These are phyloP conservation scores for Lactifluus hygrophoroides DNA, from an alignment of 768 basidiomycete species.

Conservation along the genomic window DNA sequence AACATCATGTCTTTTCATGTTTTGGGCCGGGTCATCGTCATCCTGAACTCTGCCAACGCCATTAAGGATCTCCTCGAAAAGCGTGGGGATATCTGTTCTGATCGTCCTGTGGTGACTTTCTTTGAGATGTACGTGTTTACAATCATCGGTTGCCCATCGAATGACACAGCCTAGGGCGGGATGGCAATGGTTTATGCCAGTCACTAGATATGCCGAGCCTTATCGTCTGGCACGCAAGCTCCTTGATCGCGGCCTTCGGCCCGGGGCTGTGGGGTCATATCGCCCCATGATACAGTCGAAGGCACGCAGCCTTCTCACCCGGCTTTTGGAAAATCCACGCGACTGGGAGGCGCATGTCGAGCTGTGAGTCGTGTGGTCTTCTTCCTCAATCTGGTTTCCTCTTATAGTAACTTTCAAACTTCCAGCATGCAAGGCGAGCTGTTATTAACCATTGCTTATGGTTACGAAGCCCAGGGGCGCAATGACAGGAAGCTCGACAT, in stretches of 20 bases:
- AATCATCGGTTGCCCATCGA: neutral
- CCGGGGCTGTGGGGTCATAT: neutral
- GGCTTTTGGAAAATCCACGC: neutral
- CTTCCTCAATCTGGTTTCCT: too few species aligned
- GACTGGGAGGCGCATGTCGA: neutral
- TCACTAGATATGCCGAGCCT: neutral
- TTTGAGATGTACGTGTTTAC: neutral
- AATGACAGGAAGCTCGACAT: neutral
- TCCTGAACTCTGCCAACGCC: conserved; percentile 40
- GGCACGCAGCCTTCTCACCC: neutral
- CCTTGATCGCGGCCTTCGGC: conserved; percentile 5
- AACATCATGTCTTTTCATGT: conserved; percentile 24
- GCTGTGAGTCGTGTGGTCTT: too few species aligned
- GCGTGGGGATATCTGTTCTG: conserved; percentile 32
- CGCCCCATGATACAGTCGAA: neutral
- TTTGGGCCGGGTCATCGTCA: conserved; percentile 39
- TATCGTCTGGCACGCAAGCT: conserved; percentile 1
- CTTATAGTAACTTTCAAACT: neutral
- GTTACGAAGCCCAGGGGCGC: neutral
- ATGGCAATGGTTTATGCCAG: neutral
- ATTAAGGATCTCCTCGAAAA: conserved; percentile 45
- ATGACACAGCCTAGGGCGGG: neutral
- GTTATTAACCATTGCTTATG: neutral
- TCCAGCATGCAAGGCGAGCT: neutral
- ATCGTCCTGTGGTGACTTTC: neutral